Base-by-base conservation (phyloP, 139 green algal species). In the Chlorella sp. region DNA sequence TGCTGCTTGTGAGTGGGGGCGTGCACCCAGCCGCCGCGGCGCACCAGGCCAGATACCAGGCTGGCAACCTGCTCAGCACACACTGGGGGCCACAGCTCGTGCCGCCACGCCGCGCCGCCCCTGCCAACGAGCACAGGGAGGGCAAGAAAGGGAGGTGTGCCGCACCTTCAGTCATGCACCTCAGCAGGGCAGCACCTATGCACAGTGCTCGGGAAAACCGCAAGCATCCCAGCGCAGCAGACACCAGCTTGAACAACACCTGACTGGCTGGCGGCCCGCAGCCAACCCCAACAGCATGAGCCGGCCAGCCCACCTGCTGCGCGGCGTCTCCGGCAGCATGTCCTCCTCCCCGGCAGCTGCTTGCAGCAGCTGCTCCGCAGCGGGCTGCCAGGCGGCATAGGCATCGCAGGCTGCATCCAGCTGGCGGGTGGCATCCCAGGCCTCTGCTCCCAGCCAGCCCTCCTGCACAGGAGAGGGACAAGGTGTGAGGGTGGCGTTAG, bases 361-460 rank as follows among this genome's bases (percentile, higher is more conserved):
- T 36, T 34, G 55, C 36, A 82, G 44, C 47, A 88, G 63, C 39
- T 73, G 41, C 64, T 44, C 32, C 4, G 36, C 32, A 3, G 82
- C 84, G 2, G 89, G 83, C 39, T 85, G 80, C 90, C 90, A 94
- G 28, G 87, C 89, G 39, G 80, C 26, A 1, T 68, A 78, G 32
- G 78, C 75, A 9, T 90, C 84, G 69, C 85, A 51, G 6, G 81
- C 60, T 1, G 81, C 75, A 2, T 84, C 74, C 44, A 93, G 69
- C 78, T 85, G 75, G 32, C 78, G 57, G 25, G 84, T 47, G 13
- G 82, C 89, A 25, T 93, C 91, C 32, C 82, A 83, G 38, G 36
- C 3, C 85, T 94, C 91, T 11, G 91, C 91, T 9, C 16, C 68
- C 69, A 88, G 73, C 91, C 91, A 94, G 25, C 34, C 41, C 51